These are phyloP conservation scores for Sporothrix pseudoabietina DNA, from an alignment of 2,329 filamentous ascomycete species.

Conservation along the genomic window DNA sequence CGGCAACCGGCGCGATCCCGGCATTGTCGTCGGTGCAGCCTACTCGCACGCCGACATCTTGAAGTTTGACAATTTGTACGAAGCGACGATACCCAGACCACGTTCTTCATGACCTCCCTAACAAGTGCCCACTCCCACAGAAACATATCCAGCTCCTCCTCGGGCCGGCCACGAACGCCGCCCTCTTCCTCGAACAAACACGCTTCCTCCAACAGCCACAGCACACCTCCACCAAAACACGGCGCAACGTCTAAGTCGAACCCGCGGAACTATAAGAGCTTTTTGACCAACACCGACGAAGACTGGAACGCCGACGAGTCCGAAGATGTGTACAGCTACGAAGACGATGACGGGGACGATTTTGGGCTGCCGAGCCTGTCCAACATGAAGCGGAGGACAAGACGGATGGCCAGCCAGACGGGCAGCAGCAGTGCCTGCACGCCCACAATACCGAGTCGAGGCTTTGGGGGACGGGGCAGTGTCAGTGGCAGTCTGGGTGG, in stretches of 20 bases:
- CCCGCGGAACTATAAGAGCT: conserved; percentile 74
- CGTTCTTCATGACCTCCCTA: conserved; percentile 55
- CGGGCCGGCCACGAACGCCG: conserved; percentile 71
- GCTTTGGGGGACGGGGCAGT: not conserved
- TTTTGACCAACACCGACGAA: conserved; percentile 78
- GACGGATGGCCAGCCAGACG: conserved; percentile 47
- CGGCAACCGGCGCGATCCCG: conserved; percentile 53
- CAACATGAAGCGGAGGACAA: conserved; percentile 78
- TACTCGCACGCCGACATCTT: conserved; percentile 97
- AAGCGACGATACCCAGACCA: conserved; percentile 44
- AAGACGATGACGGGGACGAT: conserved; percentile 82
- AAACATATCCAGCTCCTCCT: conserved; percentile 60
- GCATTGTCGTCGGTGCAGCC: conserved; percentile 84
- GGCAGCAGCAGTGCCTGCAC: conserved; percentile 31
- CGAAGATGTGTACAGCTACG: conserved; percentile 76
- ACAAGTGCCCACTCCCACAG: conserved; percentile 44
- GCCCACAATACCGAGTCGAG: not conserved
- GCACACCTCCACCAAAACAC: conserved; percentile 56
- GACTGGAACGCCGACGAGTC: conserved; percentile 76
- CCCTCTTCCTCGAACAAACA: conserved; percentile 54
- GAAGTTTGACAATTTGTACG: conserved; percentile 79
- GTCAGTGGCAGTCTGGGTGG: not conserved
- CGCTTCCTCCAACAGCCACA: not conserved
- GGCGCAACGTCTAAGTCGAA: conserved; percentile 55
- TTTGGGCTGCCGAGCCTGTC: conserved; percentile 92